Evolutionary conservation across 176 grass and related monocot genomes (phyloP).

Genomic region (bread wheat (Triticum aestivum)): DNA sequence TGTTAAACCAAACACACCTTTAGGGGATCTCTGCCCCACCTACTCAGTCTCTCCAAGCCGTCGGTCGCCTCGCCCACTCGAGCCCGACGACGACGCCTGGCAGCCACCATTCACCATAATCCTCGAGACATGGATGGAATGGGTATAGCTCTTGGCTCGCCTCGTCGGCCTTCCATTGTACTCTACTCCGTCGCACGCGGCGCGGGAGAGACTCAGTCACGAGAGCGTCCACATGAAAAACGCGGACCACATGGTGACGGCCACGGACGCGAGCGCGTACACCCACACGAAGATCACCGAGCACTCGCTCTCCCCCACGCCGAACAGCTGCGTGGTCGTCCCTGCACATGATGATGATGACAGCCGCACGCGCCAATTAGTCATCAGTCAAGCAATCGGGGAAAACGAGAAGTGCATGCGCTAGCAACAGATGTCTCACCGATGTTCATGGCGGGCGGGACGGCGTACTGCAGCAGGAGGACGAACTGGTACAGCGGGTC

Average conservation of each 20-base stretch:
- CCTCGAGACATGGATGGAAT: neutral
- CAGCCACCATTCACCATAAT: neutral
- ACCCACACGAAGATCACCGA: conserved; percentile 89
- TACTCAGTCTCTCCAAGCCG: neutral
- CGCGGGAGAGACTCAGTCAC: neutral
- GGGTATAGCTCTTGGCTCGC: neutral
- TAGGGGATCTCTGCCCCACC: neutral
- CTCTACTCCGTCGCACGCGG: neutral
- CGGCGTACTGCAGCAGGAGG: conserved; percentile 80
- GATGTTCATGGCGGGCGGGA: conserved; percentile 90
- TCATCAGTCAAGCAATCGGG: neutral
- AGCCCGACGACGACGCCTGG: neutral
- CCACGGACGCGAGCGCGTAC: conserved; percentile 67
- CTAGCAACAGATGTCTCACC: conserved; percentile 21
- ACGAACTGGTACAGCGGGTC: conserved; percentile 89
- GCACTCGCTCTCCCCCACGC: conserved; percentile 70
- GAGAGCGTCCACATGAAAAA: conserved; percentile 86
- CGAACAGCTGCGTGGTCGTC: conserved; percentile 88
- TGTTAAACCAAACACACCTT: no score
- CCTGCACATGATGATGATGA: conserved; percentile 24
- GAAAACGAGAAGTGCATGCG: neutral
- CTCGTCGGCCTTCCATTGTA: neutral
- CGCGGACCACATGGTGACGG: conserved; percentile 79
- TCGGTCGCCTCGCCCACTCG: neutral
- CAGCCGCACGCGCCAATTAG: neutral